Evolutionary conservation across 208 protist genomes (phyloP).

Genomic region (Leishmania tarentolae): DNA sequence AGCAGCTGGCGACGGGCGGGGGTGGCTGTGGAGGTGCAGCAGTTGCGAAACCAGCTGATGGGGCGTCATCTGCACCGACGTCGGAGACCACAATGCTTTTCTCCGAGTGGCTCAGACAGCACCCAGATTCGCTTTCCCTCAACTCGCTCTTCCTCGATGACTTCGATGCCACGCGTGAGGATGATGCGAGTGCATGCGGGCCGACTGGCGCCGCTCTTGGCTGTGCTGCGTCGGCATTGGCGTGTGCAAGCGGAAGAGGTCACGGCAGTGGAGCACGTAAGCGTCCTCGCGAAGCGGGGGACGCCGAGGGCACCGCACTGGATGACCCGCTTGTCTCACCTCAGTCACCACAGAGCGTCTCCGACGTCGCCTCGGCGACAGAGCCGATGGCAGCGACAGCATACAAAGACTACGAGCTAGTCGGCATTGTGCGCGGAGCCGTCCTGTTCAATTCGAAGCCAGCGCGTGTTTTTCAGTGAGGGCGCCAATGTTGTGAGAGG

Average conservation of each 20-base stretch:
- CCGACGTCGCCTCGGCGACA: neutral
- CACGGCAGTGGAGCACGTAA: neutral
- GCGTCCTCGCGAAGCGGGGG: conserved; percentile 18
- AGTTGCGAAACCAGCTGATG: neutral
- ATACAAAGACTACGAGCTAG: conserved; percentile 66
- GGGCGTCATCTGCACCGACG: neutral
- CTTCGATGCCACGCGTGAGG: neutral
- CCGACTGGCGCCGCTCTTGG: neutral
- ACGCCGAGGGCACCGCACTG: neutral
- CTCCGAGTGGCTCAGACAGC: conserved; percentile 54
- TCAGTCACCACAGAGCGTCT: neutral
- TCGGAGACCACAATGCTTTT: conserved; percentile 29
- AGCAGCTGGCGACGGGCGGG: neutral
- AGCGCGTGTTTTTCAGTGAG: conserved; percentile 46
- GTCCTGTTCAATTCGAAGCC: conserved; percentile 81
- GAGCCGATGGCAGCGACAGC: neutral
- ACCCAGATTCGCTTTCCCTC: conserved; percentile 57
- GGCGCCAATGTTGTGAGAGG: neutral
- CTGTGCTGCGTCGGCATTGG: neutral
- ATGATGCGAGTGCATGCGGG: neutral
- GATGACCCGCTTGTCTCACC: neutral
- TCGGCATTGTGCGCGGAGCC: conserved; percentile 63
- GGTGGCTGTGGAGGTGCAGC: neutral
- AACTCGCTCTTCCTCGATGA: conserved; percentile 37
- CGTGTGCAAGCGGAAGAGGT: too few species aligned